phyloP scores from a whole-genome alignment of 208 protist genomes.

The Wallacemonas sp. region DNA sequence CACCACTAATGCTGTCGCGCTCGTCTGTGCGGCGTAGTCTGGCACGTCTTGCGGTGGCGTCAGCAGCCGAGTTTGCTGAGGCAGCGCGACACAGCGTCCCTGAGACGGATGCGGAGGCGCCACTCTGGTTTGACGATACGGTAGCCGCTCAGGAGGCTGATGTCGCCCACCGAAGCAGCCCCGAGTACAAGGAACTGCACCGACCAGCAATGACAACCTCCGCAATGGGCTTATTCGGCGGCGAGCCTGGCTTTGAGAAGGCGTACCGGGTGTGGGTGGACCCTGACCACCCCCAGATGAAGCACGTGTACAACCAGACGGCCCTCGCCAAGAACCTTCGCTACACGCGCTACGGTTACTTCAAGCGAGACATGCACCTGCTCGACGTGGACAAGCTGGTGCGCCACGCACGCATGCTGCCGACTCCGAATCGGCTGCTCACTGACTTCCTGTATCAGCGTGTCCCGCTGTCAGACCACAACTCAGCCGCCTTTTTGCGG shows the following conservation, averaged over 20 bases:
- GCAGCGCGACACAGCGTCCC: background rate
- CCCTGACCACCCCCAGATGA: slow-evolving; percentile 88
- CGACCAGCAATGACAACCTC: slow-evolving; percentile 73
- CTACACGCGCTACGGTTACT: slow-evolving; percentile 90
- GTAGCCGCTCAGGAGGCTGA: slow-evolving; percentile 31
- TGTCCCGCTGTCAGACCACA: slow-evolving; percentile 78
- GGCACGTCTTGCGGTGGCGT: slow-evolving; percentile 30
- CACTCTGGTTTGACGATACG: slow-evolving; percentile 82
- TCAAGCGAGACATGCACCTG: slow-evolving; percentile 89
- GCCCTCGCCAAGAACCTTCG: slow-evolving; percentile 84
- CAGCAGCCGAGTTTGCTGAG: slow-evolving; percentile 24
- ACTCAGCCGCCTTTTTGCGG: slow-evolving; percentile 79
- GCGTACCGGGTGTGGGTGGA: slow-evolving; percentile 89
- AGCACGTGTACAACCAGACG: slow-evolving; percentile 88
- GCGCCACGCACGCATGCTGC: slow-evolving; percentile 85
- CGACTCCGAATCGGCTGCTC: slow-evolving; percentile 77
- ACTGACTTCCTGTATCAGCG: slow-evolving; percentile 90
- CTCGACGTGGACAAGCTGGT: slow-evolving; percentile 91
- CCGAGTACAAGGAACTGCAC: slow-evolving; percentile 86
- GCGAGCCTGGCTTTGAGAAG: slow-evolving; percentile 91
- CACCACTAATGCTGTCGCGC: slow-evolving; percentile 1
- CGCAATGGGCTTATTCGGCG: slow-evolving; percentile 87
- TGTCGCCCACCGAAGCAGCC: slow-evolving; percentile 50
- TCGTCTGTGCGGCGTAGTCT: slow-evolving; percentile 18
- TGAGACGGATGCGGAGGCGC: background rate